phyloP scores from a whole-genome alignment of 257 asterid species.

The Ehretia macrophylla region DNA sequence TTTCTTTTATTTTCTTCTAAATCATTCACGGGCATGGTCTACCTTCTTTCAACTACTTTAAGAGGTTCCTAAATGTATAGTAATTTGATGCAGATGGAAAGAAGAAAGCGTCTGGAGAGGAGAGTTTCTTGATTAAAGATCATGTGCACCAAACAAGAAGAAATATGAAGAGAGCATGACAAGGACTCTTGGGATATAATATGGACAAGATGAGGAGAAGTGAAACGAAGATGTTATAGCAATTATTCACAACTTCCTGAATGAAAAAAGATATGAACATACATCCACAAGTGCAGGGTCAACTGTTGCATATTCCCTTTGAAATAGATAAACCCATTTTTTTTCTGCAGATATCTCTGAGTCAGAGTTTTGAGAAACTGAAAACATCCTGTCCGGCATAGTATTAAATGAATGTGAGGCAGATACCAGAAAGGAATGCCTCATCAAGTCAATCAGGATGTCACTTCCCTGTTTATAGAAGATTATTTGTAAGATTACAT shows the following conservation, averaged over 20 bases:
- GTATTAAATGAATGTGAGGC: slow-evolving; percentile 54
- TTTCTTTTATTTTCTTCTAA: too few relatives aligned
- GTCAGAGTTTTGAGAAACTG: slow-evolving; percentile 36
- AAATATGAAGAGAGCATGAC: too few relatives aligned
- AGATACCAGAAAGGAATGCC: slow-evolving; percentile 63
- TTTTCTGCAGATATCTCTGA: slow-evolving; percentile 23
- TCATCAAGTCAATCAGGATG: slow-evolving; percentile 56
- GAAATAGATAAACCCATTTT: slow-evolving; percentile 75
- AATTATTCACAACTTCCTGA: not conserved
- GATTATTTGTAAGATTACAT: slow-evolving; percentile 2
- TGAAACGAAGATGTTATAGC: not conserved
- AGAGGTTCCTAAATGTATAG: too few relatives aligned
- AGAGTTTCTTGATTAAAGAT: too few relatives aligned
- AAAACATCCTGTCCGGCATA: slow-evolving; percentile 47
- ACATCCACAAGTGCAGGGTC: slow-evolving; percentile 78
- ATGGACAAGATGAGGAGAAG: too few relatives aligned
- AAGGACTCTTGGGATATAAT: too few relatives aligned
- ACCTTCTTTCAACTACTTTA: too few relatives aligned
- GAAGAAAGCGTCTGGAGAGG: too few relatives aligned
- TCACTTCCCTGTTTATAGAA: slow-evolving; percentile 44
- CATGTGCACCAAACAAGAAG: too few relatives aligned
- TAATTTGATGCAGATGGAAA: too few relatives aligned
- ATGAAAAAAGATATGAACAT: slow-evolving; percentile 24
- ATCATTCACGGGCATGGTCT: too few relatives aligned
- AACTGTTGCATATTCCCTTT: slow-evolving; percentile 89